Evolutionary conservation across 139 green algal genomes (phyloP), one percentile per base, ranked within the genome.

Genomic region (Edaphochlamys debaryana): DNA sequence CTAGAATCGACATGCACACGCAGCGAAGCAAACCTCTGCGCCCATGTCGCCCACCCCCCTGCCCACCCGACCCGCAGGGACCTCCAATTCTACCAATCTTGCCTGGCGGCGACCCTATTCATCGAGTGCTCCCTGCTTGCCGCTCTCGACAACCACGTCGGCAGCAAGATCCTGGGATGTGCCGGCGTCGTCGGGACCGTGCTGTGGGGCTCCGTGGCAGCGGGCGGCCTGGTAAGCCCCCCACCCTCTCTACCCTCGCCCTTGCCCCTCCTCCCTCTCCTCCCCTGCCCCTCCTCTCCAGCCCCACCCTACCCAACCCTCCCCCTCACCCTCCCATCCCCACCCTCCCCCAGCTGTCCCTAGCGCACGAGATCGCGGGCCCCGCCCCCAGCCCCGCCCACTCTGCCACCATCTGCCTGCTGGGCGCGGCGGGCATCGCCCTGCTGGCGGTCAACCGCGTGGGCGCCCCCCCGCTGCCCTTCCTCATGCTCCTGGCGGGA

Each of bases 401-500:
- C 52, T 6, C 17, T 15, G 52, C 17, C 25, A 7, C 58, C 29
- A n/a, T n/a, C n/a, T n/a, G n/a, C n/a, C n/a, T n/a, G n/a, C n/a
- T n/a, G n/a, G n/a, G n/a, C n/a, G n/a, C n/a, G n/a, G n/a, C n/a
- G n/a, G n/a, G n/a, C n/a, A 27, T 67, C 29, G 60, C 37, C 19
- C 6, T 82, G 19, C 62, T 82, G 29, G 19, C 56, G 1, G 38
- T 82, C 27, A 72, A 73, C 60, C 75, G 75, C 5, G 62, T 82
- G 60, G 75, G 75, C 30, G 27, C 29, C 22, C 41, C 69, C 23
- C n/a, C n/a, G n/a, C 62, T 63, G 56, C 75, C 75, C 41, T 82
- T 73, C 41, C 60, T 82, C 41, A 63, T 63, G 62, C 22, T 63
- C 23, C 40, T 67, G 30, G 40, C 58, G 5, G 75, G 60, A 62